phyloP scores from a whole-genome alignment of 768 basidiomycete species.

The Cyathus striatus region DNA sequence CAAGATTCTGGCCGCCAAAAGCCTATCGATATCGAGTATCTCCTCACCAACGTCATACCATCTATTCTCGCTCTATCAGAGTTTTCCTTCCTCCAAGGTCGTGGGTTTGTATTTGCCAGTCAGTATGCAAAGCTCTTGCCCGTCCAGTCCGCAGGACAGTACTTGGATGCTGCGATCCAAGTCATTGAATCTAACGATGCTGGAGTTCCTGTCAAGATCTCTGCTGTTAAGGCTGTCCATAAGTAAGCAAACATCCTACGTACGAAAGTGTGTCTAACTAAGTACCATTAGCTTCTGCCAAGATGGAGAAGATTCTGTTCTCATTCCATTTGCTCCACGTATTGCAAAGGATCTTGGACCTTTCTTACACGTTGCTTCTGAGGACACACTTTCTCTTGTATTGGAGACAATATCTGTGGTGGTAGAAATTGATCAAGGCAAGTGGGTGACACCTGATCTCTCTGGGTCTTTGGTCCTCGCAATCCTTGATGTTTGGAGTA shows the following conservation, averaged over 20 bases:
- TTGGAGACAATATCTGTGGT: constrained; percentile 82
- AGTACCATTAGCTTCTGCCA: constrained; percentile 73
- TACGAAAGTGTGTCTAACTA: too few relatives aligned
- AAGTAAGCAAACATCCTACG: constrained; percentile 53
- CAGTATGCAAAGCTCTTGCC: constrained; percentile 78
- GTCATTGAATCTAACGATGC: constrained; percentile 73
- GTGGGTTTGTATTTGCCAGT: constrained; percentile 92
- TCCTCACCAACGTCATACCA: constrained; percentile 79
- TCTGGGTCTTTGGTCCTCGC: constrained; percentile 62
- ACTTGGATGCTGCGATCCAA: constrained; percentile 81
- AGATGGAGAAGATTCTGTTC: constrained; percentile 52
- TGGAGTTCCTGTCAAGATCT: constrained; percentile 86
- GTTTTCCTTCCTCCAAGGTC: constrained; percentile 88
- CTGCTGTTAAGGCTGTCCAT: constrained; percentile 88
- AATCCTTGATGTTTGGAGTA: constrained; percentile 77
- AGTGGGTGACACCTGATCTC: constrained; percentile 67
- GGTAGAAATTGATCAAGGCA: constrained; percentile 65
- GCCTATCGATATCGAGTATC: constrained; percentile 70
- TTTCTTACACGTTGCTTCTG: constrained; percentile 72
- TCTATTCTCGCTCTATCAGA: constrained; percentile 74
- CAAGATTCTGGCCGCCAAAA: constrained; percentile 54
- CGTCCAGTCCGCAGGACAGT: constrained; percentile 69
- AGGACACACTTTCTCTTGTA: constrained; percentile 85
- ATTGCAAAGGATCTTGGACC: constrained; percentile 82
- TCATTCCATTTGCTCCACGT: constrained; percentile 61